Evolutionary conservation across 176 grass and related monocot genomes (phyloP), one percentile per base, ranked within the genome.

Genomic region (Oryza australiensis): DNA sequence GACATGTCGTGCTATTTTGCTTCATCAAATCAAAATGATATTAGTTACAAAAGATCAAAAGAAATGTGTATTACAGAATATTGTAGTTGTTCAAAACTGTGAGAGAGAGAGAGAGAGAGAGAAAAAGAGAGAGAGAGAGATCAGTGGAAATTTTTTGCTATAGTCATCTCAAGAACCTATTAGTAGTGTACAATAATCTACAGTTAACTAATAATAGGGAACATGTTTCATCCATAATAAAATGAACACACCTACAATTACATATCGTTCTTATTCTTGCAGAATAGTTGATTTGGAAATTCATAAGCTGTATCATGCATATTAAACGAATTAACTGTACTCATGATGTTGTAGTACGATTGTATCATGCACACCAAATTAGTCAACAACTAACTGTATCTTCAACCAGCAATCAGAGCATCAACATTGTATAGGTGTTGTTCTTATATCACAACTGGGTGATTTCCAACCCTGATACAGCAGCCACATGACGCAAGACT

Each of bases 361-460:
- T 60, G 55, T 24, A 60, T 24, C 20, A 74, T 29, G 11, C 68
- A 11, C 15, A 79, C 28, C 33, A 51, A 88, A 73, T 63, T 43
- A 90, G 63, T 70, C 34, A 13, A 40, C 5, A 70, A 62, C 37
- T 38, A 72, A 45, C 11, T 3, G n/a, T 18, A 81, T 38, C 28
- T 64, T 14, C 13, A 7, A 73, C 74, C 13, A 75, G 43, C 62
- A 70, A 75, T 51, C 64, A 72, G 13, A 23, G 15, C 5, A 59
- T 69, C n/a, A 57, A 26, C 37, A 34, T 67, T 57, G 29, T 71
- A 23, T 80, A 81, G 1, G 77, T 37, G 53, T 77, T 20, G 62
- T 79, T 82, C 37, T 86, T 83, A 86, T 86, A 63, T 41, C 48
- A 83, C 46, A 35, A 32, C 20, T 13, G 67, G 73, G 34, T 73